Evolutionary conservation across 2,329 filamentous ascomycete species (phyloP), one percentile per base, ranked within the genome.

Genomic region (Cercospora berteroae): DNA sequence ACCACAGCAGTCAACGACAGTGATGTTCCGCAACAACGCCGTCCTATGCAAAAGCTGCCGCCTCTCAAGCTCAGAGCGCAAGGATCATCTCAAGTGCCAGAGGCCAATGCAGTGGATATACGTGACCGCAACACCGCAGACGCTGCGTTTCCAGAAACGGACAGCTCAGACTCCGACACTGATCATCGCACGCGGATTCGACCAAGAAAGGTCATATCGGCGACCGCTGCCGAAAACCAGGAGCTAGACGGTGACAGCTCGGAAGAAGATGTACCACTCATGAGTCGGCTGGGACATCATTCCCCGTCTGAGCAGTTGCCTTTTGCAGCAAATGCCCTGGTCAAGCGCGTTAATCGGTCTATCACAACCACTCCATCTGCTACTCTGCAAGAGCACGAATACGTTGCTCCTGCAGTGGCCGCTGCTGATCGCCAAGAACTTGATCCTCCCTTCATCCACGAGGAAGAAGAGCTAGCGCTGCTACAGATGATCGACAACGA

Each of bases 381-480:
- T 48, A 25, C 23, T 55, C 2, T 25, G 20, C 48, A 52, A 52
- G 18, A 52, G 48, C 48, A 52, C 20, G 18, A 5, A 3, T 16
- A 23, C 2, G 16, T 42, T 7, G 39, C 33, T 20, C 42, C 42
- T 18, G 60, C 29, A 36, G 20, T 44, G n/a, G 10, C 44, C 39
- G 48, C 27, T 20, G 61, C 33, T 12, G 61, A 64, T 9, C 31
- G 29, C n/a, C 48, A 42, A 23, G 33, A 44, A 10, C n/a, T 31
- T 1, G 61, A 20, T 39, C 7, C 20, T 39, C 61, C 61, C 1
- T 57, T 42, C 9, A 16, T 64, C 16, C 39, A 52, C 2, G 44
- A 64, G 23, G 61, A 64, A 48, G 63, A 68, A 44, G 33, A 61
- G 29, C 50, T 48, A 20, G 58, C 52, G 10, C 36, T 65, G 4